Percentiles rank a stretch among this genome's conserved stretches.
These are phyloP conservation scores for Hypoxylon sp. DNA, from an alignment of 2,329 filamentous ascomycete genomes.

Conservation along the genomic window DNA sequence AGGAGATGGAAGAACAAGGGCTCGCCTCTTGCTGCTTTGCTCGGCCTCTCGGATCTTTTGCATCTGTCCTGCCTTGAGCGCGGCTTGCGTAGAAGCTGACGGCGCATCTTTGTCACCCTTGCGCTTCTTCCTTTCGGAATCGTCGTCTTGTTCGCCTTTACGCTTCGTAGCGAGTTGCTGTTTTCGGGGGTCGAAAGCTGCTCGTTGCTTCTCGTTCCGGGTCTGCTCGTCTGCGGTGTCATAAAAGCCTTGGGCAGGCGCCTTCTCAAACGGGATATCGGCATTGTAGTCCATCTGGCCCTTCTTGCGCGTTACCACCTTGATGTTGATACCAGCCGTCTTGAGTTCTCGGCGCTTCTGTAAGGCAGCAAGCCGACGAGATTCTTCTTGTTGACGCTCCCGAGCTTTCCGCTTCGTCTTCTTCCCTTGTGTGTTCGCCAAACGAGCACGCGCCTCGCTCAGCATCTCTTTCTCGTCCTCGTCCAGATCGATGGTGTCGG, in stretches of 20 bases:
- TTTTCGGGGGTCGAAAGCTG: constrained; percentile 90
- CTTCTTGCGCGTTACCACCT: constrained; percentile 87
- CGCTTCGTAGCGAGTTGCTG: constrained; percentile 90
- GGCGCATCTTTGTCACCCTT: constrained; percentile 86
- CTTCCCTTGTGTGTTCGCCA: constrained; percentile 98
- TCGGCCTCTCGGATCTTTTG: constrained; percentile 96
- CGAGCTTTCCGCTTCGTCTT: constrained; percentile 98
- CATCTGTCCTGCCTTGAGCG: constrained; percentile 90
- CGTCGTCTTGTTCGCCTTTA: constrained; percentile 89
- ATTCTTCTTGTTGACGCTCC: constrained; percentile 95
- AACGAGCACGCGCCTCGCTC: constrained; percentile 92
- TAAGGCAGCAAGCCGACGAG: constrained; percentile 83
- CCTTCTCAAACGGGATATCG: constrained; percentile 97
- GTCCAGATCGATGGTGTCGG: constrained; percentile 96
- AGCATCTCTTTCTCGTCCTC: constrained; percentile 99
- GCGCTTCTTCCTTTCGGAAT: constrained; percentile 79
- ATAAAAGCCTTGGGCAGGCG: constrained; percentile 87
- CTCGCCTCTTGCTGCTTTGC: constrained; percentile 90
- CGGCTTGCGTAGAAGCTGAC: constrained; percentile 83
- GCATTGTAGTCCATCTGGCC: constrained; percentile 99
- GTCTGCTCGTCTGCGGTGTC: constrained; percentile 85
- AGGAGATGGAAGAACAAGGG: constrained; percentile 83
- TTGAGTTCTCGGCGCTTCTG: constrained; percentile 97
- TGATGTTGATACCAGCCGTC: constrained; percentile 97
- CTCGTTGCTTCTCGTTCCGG: constrained; percentile 83